Evolutionary conservation across 345 rosid genomes (phyloP).

Genomic region (Garcia nutans): DNA sequence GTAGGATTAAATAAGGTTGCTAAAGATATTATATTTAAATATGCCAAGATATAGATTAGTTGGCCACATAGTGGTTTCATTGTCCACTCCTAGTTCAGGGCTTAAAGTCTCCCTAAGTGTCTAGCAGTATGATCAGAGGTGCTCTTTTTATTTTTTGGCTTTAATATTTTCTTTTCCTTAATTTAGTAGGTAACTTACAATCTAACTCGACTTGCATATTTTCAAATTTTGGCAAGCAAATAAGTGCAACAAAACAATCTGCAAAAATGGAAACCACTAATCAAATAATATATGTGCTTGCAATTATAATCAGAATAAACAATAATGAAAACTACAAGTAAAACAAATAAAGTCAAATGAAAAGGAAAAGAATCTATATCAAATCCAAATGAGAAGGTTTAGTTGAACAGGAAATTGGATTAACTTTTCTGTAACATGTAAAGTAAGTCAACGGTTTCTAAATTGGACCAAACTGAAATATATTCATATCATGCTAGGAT

Average conservation of each 20-base stretch:
- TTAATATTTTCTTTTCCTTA: neutral
- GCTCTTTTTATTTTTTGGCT: neutral
- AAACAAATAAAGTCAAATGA: neutral
- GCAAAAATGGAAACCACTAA: neutral
- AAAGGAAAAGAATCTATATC: neutral
- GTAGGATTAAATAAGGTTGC: neutral
- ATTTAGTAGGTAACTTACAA: neutral
- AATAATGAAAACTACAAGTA: neutral
- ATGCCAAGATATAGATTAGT: neutral
- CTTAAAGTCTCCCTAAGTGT: neutral
- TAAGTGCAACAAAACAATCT: neutral
- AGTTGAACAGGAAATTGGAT: too few relatives aligned
- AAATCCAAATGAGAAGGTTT: neutral
- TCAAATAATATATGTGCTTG: neutral
- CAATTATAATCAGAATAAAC: neutral
- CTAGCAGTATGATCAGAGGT: neutral
- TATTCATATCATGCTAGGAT: neutral
- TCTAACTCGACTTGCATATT: neutral
- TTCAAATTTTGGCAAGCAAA: neutral
- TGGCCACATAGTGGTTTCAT: neutral
- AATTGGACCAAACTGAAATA: neutral
- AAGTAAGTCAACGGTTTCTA: neutral
- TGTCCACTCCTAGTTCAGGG: neutral
- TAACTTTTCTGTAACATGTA: too few relatives aligned
- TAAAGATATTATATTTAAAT: too few relatives aligned